Base-by-base conservation (phyloP, 176 grass and related monocot species). In the Raddia guianensis region DNA sequence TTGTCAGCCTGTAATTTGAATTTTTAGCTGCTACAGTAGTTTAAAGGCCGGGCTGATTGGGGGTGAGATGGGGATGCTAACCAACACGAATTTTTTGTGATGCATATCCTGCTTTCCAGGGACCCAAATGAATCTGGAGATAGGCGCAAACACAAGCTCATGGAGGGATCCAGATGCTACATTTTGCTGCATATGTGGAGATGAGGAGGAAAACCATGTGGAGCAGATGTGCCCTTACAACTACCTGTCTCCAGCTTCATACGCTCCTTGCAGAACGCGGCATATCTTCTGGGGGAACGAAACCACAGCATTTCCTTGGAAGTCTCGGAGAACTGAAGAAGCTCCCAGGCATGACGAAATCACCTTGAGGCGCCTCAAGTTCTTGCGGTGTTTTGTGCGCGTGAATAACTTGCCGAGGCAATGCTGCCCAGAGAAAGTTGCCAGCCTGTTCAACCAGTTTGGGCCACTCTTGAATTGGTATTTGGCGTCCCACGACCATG, bases 111-210 rank as follows among this genome's bases (percentile, higher is more conserved):
- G 18, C 35, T 13, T 77, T 77, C 18, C 43, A 51, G 74, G 58
- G 47, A 49, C 14, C 34, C 13, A 35, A 64, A 78, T 6, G 2
- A 51, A 78, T 5, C 5, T 77, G 75, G 1, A 46, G 62, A 50
- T 9, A 13, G 35, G 52, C 44, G 60, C 47, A 15, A 65, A 8
- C 47, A 52, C 16, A 65, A 7, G 2, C 46, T 19, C 1, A 3
- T 78, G 75, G 60, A 78, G 37, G 58, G 58, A 85, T 56, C 75
- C 67, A 21, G 75, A 79, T 37, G 48, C 75, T 54, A 33, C 18
- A 4, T 85, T 64, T 12, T 78, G 74, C 83, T 63, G 7, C n/a
- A 79, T 85, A 9, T 72, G 83, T n/a, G 68, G 83, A 55, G 75
- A 85, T 0, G 75, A 65, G 47, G 49, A 64, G 47, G 66, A 34